Evolutionary conservation across 2,329 filamentous ascomycete species (phyloP).

Genomic region (Pseudocercospora cruenta): DNA sequence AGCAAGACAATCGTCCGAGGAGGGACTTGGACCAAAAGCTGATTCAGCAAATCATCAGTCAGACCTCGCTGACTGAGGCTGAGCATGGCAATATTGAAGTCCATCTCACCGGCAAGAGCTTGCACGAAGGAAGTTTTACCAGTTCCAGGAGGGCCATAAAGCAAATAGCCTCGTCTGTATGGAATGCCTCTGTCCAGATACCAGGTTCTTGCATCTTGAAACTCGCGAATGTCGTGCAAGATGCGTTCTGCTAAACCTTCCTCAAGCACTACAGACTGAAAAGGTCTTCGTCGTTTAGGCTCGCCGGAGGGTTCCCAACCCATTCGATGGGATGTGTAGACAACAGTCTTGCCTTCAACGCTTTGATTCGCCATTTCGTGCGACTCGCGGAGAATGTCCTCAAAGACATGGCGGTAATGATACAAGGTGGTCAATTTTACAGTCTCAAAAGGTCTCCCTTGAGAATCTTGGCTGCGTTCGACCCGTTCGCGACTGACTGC

Average conservation of each 20-base stretch:
- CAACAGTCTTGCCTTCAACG: constrained; percentile 88
- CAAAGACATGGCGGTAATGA: constrained; percentile 84
- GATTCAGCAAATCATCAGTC: constrained; percentile 85
- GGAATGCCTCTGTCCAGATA: constrained; percentile 94
- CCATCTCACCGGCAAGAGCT: constrained; percentile 86
- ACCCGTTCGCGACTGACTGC: constrained; percentile 79
- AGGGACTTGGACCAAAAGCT: constrained; percentile 82
- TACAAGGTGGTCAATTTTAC: constrained; percentile 91
- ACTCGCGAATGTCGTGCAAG: constrained; percentile 79
- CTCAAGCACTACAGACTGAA: constrained; percentile 86
- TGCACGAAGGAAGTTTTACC: constrained; percentile 97
- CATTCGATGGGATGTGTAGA: constrained; percentile 82
- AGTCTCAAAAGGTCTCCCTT: constrained; percentile 90
- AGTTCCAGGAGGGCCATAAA: constrained; percentile 72
- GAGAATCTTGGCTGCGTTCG: constrained; percentile 79
- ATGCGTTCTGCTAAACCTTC: constrained; percentile 80
- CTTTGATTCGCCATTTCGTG: constrained; percentile 77
- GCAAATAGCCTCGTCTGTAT: constrained; percentile 81
- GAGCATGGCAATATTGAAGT: constrained; percentile 90
- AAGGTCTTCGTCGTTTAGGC: constrained; percentile 80
- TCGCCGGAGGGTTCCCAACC: constrained; percentile 86
- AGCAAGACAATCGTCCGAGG: constrained; percentile 79
- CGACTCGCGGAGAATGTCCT: constrained; percentile 85
- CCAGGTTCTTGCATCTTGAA: constrained; percentile 78
- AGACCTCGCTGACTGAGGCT: constrained; percentile 88